A percentile compares a stretch with the other conserved stretches of the same genome.
phyloP scores from a whole-genome alignment of 768 basidiomycete genomes.

The Filobasidium wieringae region DNA sequence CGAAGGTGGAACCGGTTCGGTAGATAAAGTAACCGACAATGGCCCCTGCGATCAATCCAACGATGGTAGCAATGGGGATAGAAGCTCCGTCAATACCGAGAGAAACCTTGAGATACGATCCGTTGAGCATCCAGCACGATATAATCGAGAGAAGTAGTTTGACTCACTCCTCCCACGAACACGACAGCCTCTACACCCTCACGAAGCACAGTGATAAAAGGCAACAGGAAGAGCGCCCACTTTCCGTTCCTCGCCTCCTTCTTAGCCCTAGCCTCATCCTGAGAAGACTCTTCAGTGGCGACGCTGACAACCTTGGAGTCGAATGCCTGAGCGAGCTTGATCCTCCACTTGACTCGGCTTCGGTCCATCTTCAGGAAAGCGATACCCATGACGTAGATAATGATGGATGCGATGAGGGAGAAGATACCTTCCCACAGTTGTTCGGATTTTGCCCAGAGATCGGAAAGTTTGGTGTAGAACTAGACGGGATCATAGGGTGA shows the following conservation, averaged over 20 bases:
- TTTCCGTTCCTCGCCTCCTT: constrained; percentile 48
- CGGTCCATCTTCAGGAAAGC: constrained; percentile 92
- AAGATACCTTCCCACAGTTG: constrained; percentile 80
- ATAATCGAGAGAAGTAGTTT: not conserved
- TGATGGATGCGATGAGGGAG: constrained; percentile 42
- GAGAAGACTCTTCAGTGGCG: constrained; percentile 8
- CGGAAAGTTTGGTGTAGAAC: constrained; percentile 80
- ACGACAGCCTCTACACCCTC: constrained; percentile 90
- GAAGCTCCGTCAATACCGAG: constrained; percentile 68
- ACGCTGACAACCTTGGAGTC: constrained; percentile 21
- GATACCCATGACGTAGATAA: constrained; percentile 88
- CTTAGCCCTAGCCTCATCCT: constrained; percentile 10
- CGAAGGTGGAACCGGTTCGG: constrained; percentile 42
- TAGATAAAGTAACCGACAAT: constrained; percentile 48
- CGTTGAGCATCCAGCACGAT: not conserved
- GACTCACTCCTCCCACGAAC: constrained; percentile 67
- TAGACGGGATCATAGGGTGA: constrained; percentile 4
- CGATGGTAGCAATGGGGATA: constrained; percentile 81
- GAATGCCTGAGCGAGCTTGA: constrained; percentile 76
- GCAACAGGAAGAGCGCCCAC: constrained; percentile 82
- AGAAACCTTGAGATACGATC: constrained; percentile 45
- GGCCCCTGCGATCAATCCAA: constrained; percentile 67
- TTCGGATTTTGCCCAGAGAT: constrained; percentile 77
- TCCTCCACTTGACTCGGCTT: constrained; percentile 85
- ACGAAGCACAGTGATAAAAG: constrained; percentile 79